Conservation (phyloP, 1,284 basidiomycete genomes). For the Cutaneotrichosporon daszewskae region DNA sequence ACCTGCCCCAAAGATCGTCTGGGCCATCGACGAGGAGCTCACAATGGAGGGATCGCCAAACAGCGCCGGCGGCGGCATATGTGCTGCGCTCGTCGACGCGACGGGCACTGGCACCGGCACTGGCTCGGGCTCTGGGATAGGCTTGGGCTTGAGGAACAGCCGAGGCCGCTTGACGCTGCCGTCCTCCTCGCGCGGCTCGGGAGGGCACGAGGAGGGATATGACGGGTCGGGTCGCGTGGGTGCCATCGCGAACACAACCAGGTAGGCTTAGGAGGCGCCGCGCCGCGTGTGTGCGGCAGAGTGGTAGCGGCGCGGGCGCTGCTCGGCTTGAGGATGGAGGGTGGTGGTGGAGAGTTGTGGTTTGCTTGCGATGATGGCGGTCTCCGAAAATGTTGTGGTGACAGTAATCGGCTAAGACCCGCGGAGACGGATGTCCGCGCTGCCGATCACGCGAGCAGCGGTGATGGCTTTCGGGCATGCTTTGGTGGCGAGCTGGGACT, state of each 20-base stretch:
- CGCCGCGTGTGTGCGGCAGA: too few species aligned
- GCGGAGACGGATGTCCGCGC: neutral
- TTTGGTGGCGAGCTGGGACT: too few species aligned
- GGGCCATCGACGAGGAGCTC: slow-evolving; percentile 7
- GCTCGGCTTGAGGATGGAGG: too few species aligned
- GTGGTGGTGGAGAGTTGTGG: too few species aligned
- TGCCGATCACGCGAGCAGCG: neutral
- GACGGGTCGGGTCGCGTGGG: neutral
- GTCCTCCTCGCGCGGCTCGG: neutral
- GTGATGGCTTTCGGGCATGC: neutral
- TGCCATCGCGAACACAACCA: neutral
- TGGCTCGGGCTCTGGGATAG: too few species aligned
- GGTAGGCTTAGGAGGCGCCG: too few species aligned
- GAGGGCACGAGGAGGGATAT: neutral
- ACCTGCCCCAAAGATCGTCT: neutral
- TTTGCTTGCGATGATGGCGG: too few species aligned
- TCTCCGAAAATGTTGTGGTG: too few species aligned
- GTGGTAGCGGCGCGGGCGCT: too few species aligned
- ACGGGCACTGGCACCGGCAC: neutral
- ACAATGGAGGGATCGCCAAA: slow-evolving; percentile 46
- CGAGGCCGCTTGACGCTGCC: neutral
- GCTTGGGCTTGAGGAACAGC: neutral
- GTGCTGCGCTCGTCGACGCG: too few species aligned
- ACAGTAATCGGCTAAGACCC: too few species aligned
- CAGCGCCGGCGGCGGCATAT: slow-evolving; percentile 22